Evolutionary conservation across 139 green algal genomes (phyloP).

Genomic region (Marvania coccoides): DNA sequence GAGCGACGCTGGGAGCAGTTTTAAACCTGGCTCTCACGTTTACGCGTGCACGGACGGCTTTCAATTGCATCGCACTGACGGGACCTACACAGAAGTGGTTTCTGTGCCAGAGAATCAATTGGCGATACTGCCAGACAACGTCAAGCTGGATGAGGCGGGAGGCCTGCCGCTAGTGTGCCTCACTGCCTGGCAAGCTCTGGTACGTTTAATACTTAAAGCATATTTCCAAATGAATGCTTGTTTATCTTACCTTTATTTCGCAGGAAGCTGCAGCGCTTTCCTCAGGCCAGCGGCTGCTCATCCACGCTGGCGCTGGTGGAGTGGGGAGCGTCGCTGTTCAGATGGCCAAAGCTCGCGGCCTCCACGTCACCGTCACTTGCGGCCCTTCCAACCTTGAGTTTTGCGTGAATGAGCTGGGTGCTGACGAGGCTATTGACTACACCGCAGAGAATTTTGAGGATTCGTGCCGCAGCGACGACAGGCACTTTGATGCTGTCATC

Average conservation of each 20-base stretch:
- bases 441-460: slow-evolving; percentile 23
- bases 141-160: slow-evolving; percentile 18
- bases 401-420: slow-evolving; percentile 31
- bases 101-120: not conserved
- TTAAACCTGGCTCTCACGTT: not conserved
- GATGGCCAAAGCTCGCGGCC: slow-evolving; percentile 36
- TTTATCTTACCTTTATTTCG: too few relatives aligned
- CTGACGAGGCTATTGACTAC: slow-evolving; percentile 55
- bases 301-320: slow-evolving; percentile 30
- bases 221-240: too few relatives aligned
- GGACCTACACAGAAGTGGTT: not conserved
- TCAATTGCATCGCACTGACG: not conserved
- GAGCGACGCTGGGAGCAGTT: not conserved
- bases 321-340: slow-evolving; percentile 32
- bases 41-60: not conserved
- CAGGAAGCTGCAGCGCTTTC: slow-evolving; percentile 4
- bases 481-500: not conserved
- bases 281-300: slow-evolving; percentile 30
- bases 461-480: not conserved
- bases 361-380: slow-evolving; percentile 44
- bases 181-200: slow-evolving; percentile 36
- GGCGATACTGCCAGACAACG: slow-evolving; percentile 1
- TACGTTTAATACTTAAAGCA: too few relatives aligned
- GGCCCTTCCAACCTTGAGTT: slow-evolving; percentile 37
- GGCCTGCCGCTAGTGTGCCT: slow-evolving; percentile 22